Evolutionary conservation across 805 yeast species (phyloP).

Genomic region (Jamesozyma piceae): DNA sequence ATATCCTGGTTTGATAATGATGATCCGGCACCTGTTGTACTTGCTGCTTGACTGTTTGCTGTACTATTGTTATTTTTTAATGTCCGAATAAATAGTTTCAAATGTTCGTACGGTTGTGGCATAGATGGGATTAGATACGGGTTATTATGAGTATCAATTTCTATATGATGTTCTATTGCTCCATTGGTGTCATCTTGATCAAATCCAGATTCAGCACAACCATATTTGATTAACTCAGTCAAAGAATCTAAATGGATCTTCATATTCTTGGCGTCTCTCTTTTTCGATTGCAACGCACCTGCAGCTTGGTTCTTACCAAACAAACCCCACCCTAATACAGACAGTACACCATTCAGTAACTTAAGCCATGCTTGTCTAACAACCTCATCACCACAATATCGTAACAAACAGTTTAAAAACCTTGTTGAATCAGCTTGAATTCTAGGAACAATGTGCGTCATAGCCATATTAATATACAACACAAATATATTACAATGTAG

Average conservation of each 20-base stretch:
- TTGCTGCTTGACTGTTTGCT: constrained; percentile 13
- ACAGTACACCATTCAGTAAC: constrained; percentile 55
- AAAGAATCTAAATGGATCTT: constrained; percentile 33
- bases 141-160: not conserved
- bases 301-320: constrained; percentile 16
- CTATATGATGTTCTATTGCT: not conserved
- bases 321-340: constrained; percentile 64
- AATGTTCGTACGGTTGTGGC: constrained; percentile 55
- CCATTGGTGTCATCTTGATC: not conserved
- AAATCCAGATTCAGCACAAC: constrained; percentile 22
- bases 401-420: constrained; percentile 52
- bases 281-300: constrained; percentile 16
- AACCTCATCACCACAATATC: constrained; percentile 44
- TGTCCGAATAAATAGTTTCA: constrained; percentile 48
- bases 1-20: constrained; percentile 18
- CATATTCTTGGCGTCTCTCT: constrained; percentile 18
- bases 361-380: constrained; percentile 60
- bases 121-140: constrained; percentile 45
- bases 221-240: constrained; percentile 35
- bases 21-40: not conserved
- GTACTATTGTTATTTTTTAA: constrained; percentile 11
- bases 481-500: constrained; percentile 52
- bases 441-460: constrained; percentile 80
- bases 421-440: constrained; percentile 68
- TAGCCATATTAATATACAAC: constrained; percentile 78